Evolutionary conservation across 2,329 filamentous ascomycete genomes (phyloP), one percentile per base, ranked within the genome.

Genomic region (Beauveria sp.): DNA sequence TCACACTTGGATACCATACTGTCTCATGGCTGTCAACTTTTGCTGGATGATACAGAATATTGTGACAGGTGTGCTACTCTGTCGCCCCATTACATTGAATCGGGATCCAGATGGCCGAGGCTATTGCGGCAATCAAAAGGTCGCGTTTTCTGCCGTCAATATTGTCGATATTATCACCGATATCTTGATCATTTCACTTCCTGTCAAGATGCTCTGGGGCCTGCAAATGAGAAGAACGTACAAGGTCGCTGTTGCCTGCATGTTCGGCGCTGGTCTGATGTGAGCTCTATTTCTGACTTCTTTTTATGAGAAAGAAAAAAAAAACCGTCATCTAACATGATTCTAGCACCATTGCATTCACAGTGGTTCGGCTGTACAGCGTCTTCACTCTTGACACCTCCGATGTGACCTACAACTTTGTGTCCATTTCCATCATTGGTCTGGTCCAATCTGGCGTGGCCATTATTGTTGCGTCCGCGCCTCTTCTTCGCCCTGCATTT

Each of bases 41-140:
- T 55, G 52, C 26, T 66, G 65, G 65, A 66, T 64, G 61, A 14
- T 66, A n/a, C 65, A 66, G 50, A 65, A 63, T 24, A 63, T 66
- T 22, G 37, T 66, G 24, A 66, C 64, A 14, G 59, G 62, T n/a
- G 9, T 65, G 4, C 48, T 66, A 2, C 53, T 66, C 44, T 66
- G 64, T 41, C 62, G 51, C 12, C 64, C 63, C 0, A 53, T 66
- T 24, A 59, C 55, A 9, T 48, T 64, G 55, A 63, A 66, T 22
- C 64, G 65, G 65, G 62, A 66, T 50, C 59, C 61, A 5, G 48
- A 18, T 2, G 51, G 14, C 10, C 47, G 55, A 14, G 58, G 64
- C 16, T 57, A 61, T 10, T 66, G 65, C 43, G 64, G 65, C 5
- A 64, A 66, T 12, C 53, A 62, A 26, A 63, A 47, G 5, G 24